Percentiles rank a stretch among this genome's conserved stretches.
Evolutionary conservation across 2,329 filamentous ascomycete genomes (phyloP).

Genomic region (Clarireedia hainanense): DNA sequence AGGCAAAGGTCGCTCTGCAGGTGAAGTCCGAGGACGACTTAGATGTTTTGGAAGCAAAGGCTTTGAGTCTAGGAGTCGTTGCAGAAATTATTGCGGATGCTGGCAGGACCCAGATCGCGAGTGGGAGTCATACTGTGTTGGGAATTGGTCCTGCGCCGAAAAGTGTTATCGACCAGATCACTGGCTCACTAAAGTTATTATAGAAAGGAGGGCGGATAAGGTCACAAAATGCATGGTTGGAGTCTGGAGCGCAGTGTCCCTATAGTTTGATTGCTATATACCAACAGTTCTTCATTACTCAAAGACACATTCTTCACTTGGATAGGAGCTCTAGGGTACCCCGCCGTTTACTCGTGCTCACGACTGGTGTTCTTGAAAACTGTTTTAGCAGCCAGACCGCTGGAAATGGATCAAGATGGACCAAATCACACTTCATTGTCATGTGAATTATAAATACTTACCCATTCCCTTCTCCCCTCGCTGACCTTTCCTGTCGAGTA

Average conservation of each 20-base stretch:
- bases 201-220: slow-evolving; percentile 32
- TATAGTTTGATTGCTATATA: background rate
- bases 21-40: slow-evolving; percentile 80
- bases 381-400: too few species aligned
- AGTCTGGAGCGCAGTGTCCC: background rate
- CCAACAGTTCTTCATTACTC: background rate
- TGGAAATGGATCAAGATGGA: too few species aligned
- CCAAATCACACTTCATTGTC: too few species aligned
- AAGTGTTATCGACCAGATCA: slow-evolving; percentile 79
- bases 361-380: too few species aligned
- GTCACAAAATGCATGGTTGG: background rate
- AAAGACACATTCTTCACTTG: too few species aligned
- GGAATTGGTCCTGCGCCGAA: slow-evolving; percentile 77
- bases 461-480: too few species aligned
- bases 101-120: slow-evolving; percentile 93
- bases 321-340: too few species aligned
- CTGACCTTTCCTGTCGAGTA: too few species aligned
- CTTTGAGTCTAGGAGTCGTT: slow-evolving; percentile 74
- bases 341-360: too few species aligned
- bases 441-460: too few species aligned
- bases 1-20: slow-evolving; percentile 91
- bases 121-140: slow-evolving; percentile 85
- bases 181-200: slow-evolving; percentile 75
- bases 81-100: slow-evolving; percentile 90
- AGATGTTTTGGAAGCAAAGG: slow-evolving; percentile 64